Conservation (phyloP, 129 eudicot species). For the Solidago caesia region DNA sequence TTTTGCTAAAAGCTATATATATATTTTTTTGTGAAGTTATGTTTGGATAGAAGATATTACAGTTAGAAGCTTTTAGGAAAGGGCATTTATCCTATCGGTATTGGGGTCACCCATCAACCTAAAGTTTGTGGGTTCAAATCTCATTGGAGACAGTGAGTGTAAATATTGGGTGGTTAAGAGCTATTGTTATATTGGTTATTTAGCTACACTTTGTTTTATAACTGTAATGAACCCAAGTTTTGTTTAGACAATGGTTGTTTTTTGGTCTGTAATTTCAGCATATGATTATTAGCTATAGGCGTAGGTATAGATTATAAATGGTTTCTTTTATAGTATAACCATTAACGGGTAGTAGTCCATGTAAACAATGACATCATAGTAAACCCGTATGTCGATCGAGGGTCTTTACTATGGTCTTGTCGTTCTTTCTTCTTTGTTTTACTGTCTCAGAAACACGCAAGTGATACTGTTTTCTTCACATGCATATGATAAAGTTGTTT, state of each 20-base stretch:
- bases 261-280: too few relatives aligned
- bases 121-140: too few relatives aligned
- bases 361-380: constrained; percentile 1
- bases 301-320: background rate
- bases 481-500: background rate
- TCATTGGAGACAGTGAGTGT: too few relatives aligned
- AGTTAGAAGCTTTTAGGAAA: too few relatives aligned
- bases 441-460: too few relatives aligned
- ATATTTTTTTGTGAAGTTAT: background rate
- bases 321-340: background rate
- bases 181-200: background rate
- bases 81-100: too few relatives aligned
- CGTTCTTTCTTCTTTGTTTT: background rate
- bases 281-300: too few relatives aligned
- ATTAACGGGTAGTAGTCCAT: background rate
- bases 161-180: background rate
- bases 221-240: background rate
- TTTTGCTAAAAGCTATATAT: too few relatives aligned
- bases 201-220: background rate
- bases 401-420: background rate
- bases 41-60: background rate
- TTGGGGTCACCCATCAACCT: too few relatives aligned
- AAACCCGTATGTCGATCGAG: background rate
- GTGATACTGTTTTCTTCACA: background rate
- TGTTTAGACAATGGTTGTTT: background rate